Evolutionary conservation across 371 early-diverging fungal species (phyloP), one percentile per base, ranked within the genome.

Genomic region (Phascolomyces articulosus): DNA sequence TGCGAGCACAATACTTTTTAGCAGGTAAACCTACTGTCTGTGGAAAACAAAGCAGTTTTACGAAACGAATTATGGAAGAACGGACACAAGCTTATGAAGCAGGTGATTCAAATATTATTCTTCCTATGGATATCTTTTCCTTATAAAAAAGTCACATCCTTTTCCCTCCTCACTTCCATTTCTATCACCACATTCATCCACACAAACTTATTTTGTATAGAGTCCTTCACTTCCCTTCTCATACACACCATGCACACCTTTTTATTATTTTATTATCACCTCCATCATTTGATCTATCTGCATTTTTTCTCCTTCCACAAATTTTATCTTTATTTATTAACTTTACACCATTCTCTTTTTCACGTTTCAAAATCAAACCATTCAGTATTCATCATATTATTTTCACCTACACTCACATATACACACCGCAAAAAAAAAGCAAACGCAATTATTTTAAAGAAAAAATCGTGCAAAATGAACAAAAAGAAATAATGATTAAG

Each of bases 1-100:
- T 83, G 65, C 66, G 70, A 7, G 74, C 83, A 3, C 72, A 78
- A n/a, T 75, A 75, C 72, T 83, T 83, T 54, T 73, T 76, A 51
- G 81, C 78, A 18, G 83, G 83, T 6, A 59, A 73, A 26, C 77
- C 75, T 1, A 68, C 64, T 16, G 68, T 73, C 2, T 83, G 83
- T 48, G 83, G 74, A 1, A 78, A 77, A 54, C 40, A 64, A 13
- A 78, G 77, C 41, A 78, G 75, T 16, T 83, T 83, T 55, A 83
- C 83, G 0, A 59, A 64, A 1, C 73, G 77, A 21, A 82, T 82
- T 34, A 49, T 41, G 44, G 54, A 48, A 10, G 67, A 66, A 40
- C 66, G 71, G 8, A 44, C 20, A 6, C 55, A 41, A n/a, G 55
- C 61, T 9, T 29, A 63, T 34, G 34, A 55, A 10, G 55, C 59